Evolutionary conservation across 2,329 filamentous ascomycete species (phyloP).

Genomic region (Triangularia verruculosa): DNA sequence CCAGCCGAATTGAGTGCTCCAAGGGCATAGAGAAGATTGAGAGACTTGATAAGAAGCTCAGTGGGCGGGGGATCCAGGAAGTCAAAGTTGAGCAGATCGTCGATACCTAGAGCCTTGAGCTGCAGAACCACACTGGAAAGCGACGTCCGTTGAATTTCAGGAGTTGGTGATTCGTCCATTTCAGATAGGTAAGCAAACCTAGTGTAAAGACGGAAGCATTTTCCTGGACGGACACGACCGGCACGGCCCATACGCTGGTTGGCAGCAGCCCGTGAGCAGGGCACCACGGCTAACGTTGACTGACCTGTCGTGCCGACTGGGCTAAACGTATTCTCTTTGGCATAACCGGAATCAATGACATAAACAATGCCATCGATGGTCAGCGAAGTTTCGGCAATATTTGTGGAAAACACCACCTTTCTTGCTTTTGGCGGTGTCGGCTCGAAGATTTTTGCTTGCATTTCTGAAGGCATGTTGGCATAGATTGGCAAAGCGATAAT

Average conservation of each 20-base stretch:
- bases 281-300: conserved; percentile 86
- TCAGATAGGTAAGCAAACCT: conserved; percentile 94
- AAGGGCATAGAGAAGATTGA: conserved; percentile 89
- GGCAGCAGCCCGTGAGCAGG: conserved; percentile 85
- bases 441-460: conserved; percentile 92
- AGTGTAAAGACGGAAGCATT: conserved; percentile 91
- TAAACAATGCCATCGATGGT: conserved; percentile 96
- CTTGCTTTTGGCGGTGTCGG: conserved; percentile 80
- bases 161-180: conserved; percentile 85
- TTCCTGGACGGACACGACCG: conserved; percentile 86
- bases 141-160: conserved; percentile 90
- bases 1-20: conserved; percentile 86
- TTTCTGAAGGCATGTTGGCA: conserved; percentile 83
- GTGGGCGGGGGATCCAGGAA: conserved; percentile 93
- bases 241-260: conserved; percentile 92
- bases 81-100: conserved; percentile 89
- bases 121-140: conserved; percentile 80
- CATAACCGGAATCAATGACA: conserved; percentile 92
- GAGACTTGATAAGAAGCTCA: conserved; percentile 80
- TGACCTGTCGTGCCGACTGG: conserved; percentile 73
- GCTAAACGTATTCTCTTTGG: conserved; percentile 94
- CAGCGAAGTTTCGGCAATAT: conserved; percentile 93
- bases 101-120: conserved; percentile 86
- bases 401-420: conserved; percentile 92
- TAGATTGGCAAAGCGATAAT: conserved; percentile 93